phyloP scores from a whole-genome alignment of 257 asterid genomes.

The Rehmannia glutinosa region DNA sequence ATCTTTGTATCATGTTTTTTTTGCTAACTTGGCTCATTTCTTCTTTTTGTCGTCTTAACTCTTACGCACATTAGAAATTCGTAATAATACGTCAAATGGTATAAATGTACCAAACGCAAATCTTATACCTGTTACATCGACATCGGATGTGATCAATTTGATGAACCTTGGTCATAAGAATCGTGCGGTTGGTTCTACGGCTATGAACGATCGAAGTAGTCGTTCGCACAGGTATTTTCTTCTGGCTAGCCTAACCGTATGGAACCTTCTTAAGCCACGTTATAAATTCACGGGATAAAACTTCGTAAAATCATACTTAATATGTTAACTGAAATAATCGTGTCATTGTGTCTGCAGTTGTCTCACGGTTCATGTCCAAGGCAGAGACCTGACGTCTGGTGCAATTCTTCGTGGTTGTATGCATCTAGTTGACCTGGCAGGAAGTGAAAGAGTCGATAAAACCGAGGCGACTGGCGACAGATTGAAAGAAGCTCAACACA shows the following conservation, averaged over 20 bases:
- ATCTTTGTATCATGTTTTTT: not conserved
- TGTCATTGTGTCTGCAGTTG: not conserved
- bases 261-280: too few species aligned
- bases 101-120: not conserved
- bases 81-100: not conserved
- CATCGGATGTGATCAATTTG: not conserved
- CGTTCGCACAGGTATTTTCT: constrained; percentile 1
- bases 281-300: too few species aligned
- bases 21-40: not conserved
- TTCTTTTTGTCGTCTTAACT: not conserved
- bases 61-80: not conserved
- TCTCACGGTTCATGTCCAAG: not conserved
- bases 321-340: too few species aligned
- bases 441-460: not conserved
- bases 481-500: constrained; percentile 1
- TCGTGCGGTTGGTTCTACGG: not conserved
- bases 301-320: too few species aligned
- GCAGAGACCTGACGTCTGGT: not conserved
- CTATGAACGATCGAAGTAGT: constrained; percentile 4
- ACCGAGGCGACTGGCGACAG: not conserved
- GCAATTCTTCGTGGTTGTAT: not conserved
- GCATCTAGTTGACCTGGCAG: not conserved
- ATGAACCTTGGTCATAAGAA: constrained; percentile 1
- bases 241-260: too few species aligned
- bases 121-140: not conserved